A percentile compares a stretch with the other conserved stretches of the same genome.
phyloP scores from a whole-genome alignment of 352 stramenopile genomes.

The Thalassiosira mediterranea region DNA sequence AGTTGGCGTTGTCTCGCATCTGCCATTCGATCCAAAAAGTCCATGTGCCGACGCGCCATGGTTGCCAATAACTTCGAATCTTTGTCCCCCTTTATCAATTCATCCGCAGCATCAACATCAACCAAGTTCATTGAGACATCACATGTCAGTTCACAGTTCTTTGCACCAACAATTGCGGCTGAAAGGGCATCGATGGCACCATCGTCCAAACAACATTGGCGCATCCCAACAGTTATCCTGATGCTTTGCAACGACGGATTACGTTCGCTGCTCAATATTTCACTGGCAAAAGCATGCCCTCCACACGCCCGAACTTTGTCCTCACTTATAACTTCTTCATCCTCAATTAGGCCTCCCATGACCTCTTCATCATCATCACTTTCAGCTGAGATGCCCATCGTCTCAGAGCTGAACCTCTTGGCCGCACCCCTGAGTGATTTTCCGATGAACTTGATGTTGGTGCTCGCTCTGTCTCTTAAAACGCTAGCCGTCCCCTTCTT shows the following conservation, averaged over 20 bases:
- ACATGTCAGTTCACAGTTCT: too few species aligned
- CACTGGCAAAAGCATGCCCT: constrained; percentile 43
- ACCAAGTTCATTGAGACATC: too few species aligned
- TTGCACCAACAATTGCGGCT: constrained; percentile 63
- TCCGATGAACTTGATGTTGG: constrained; percentile 77
- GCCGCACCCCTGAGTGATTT: constrained; percentile 69
- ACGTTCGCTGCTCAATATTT: constrained; percentile 36
- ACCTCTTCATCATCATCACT: constrained; percentile 82
- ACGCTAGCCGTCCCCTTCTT: constrained; percentile 65
- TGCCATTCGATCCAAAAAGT: too few species aligned
- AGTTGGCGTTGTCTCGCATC: too few species aligned
- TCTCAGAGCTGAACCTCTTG: constrained; percentile 45
- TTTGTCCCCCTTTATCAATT: too few species aligned
- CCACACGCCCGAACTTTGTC: constrained; percentile 40
- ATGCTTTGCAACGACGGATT: neutral
- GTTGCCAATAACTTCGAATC: too few species aligned
- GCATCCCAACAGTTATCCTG: constrained; percentile 56
- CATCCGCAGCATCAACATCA: too few species aligned
- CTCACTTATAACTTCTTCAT: constrained; percentile 41
- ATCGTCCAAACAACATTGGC: constrained; percentile 74
- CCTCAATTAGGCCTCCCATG: constrained; percentile 45
- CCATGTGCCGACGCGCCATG: too few species aligned
- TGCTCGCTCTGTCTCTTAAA: constrained; percentile 74
- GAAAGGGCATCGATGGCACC: constrained; percentile 74
- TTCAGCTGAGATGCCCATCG: constrained; percentile 54